Base-by-base conservation (phyloP, 805 yeast genomes). In the Wickerhamiella alocasiicola region DNA sequence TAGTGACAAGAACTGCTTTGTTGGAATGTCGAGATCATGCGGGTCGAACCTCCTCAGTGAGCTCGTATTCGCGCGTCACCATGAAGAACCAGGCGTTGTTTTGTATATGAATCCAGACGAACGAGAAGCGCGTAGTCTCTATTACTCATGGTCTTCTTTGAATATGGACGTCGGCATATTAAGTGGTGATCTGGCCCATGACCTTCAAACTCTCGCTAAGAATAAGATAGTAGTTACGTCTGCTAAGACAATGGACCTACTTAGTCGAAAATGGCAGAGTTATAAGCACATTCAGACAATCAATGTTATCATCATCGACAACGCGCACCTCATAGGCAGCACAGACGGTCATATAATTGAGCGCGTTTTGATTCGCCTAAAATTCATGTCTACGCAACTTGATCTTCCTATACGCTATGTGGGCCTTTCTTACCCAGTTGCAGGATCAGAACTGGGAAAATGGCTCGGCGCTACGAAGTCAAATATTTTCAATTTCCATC, bases 261-360 rank as follows among this genome's bases (percentile, higher is more conserved):
- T 85, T 1, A 72, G 94, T 0, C 71, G 88, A 46, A 67, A 85
- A 35, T 87, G 97, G 97, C 77, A 77, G 49, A 80, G 76, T 47
- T 67, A 93, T 42, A 74, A 72, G 48, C 74, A 47, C 47, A 64
- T 88, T 4, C 83, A 78, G 45, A 55, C 71, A 0, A 71, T 88
- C 23, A 84, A 75, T 34, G 55, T 83, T 24, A 52, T 84, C 2
- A 70, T 91, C 38, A 74, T 73, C 28, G 95, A 83, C 56, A 84
- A 83, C 52, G 60, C 72, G 13, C 95, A 88, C 49, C 51, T 59
- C 24, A 56, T 87, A 15, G 83, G 85, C 1, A 78, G 79, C 0
- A 36, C 48, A 4, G 55, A 53, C 12, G 94, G 94, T 0, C 59
- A 74, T 2, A 55, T 62, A 1, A 85, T 85, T 54, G 99, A 91